Evolutionary conservation across 2,329 filamentous ascomycete species (phyloP).

Genomic region (Penicillium sp.): DNA sequence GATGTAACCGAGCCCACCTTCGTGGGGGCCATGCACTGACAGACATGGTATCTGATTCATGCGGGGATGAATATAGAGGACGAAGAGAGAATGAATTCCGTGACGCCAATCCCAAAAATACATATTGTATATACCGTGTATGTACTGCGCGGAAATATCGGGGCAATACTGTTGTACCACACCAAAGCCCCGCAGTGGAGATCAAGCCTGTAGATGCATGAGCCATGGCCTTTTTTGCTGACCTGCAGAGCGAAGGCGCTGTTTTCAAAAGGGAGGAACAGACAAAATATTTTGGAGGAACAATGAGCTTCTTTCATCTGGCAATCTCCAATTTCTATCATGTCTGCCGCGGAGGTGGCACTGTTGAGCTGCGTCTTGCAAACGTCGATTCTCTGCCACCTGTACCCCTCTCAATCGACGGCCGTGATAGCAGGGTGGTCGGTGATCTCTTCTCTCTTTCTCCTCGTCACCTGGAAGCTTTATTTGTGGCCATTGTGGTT

Average conservation of each 20-base stretch:
- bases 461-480: constrained; percentile 2
- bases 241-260: not conserved
- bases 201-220: not conserved
- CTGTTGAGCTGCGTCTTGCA: constrained; percentile 7
- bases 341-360: constrained; percentile 4
- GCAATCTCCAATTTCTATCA: not conserved
- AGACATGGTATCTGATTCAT: not conserved
- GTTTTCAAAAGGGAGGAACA: not conserved
- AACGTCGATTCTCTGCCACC: not conserved
- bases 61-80: not conserved
- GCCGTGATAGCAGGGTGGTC: not conserved
- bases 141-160: not conserved
- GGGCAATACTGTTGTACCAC: not conserved
- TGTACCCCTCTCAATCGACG: not conserved
- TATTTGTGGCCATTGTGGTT: constrained; percentile 13
- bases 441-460: not conserved
- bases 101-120: not conserved
- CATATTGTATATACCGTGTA: not conserved
- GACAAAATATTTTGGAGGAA: not conserved
- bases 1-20: not conserved
- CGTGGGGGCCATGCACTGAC: not conserved
- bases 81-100: not conserved
- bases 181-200: not conserved
- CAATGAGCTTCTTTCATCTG: not conserved
- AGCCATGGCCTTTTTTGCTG: not conserved